Base-by-base conservation (phyloP, 2,329 filamentous ascomycete species). In the Sclerotinia spermophila region DNA sequence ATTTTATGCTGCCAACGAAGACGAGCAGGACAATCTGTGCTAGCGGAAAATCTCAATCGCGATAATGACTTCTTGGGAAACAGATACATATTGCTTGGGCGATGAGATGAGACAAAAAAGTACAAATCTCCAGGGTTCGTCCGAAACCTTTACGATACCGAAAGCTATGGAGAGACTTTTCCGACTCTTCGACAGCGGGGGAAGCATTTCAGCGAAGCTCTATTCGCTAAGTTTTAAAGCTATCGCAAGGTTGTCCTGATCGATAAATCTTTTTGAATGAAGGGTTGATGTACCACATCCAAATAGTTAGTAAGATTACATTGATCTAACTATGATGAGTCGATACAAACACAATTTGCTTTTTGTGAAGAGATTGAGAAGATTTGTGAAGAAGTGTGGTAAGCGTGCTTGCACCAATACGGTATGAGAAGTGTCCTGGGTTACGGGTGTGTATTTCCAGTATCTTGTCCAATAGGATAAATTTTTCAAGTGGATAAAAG, bases 61-160 rank as follows among this genome's bases (percentile, higher is more conserved):
- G 65, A 67, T 62, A 64, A 69, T 66, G 17, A 42, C 17, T 53
- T 38, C 44, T 65, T 51, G 35, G 56, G 5, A 60, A 27, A 60
- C 35, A 21, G 40, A 59, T 40, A n/a, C 61, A 64, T 64, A 21
- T 51, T 64, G 61, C 51, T 51, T 51, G 44, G 33, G 61, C 33
- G 24, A 53, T 33, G 10, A 53, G 45, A 53, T 66, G 45, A 66
- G 62, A 66, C 45, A 53, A 30, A 27, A 53, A 53, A 33, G n/a
- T 53, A 45, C 45, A 40, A 35, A 51, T 33, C 45, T 66, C 11
- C 19, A 66, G 35, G 51, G 65, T 67, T 67, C 65, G 38, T 67
- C 65, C 65, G 65, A 59, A 59, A 67, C 51, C 59, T 53, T 67
- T 58, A 67, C 51, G 65, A 67, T 59, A 67, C 64, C 48, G 64